These are phyloP conservation scores for Leonotis leonurus DNA, from an alignment of 257 asterid species.

Conservation along the genomic window DNA sequence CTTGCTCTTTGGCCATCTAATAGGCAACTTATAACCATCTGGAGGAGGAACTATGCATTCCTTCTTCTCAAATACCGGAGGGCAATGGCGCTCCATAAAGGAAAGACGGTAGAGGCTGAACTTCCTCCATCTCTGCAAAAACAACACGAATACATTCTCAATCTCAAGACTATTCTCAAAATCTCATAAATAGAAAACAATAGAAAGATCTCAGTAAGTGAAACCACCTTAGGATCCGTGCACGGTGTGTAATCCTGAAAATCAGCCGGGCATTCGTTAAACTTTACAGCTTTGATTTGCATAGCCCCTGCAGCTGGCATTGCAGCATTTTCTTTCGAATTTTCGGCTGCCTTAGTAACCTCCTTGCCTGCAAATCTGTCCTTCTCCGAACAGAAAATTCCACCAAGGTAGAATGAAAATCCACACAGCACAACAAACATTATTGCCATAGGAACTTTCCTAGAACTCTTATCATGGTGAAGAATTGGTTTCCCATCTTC, in stretches of 20 bases:
- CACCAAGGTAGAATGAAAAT: slow-evolving; percentile 94
- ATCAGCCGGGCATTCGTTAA: slow-evolving; percentile 68
- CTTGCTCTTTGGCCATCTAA: slow-evolving; percentile 84
- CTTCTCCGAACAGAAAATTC: slow-evolving; percentile 71
- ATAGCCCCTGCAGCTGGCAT: slow-evolving; percentile 38
- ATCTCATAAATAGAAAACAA: background rate
- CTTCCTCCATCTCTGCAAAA: slow-evolving; percentile 67
- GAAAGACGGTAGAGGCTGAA: slow-evolving; percentile 52
- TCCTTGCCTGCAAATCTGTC: slow-evolving; percentile 25
- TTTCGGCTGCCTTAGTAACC: slow-evolving; percentile 22
- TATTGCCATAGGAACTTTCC: slow-evolving; percentile 54
- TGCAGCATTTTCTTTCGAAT: slow-evolving; percentile 26
- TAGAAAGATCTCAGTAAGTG: background rate
- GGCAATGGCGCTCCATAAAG: slow-evolving; percentile 84
- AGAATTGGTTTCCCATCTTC: slow-evolving; percentile 68
- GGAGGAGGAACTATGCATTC: slow-evolving; percentile 86
- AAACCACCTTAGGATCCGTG: slow-evolving; percentile 90
- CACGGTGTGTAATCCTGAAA: slow-evolving; percentile 93
- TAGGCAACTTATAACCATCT: slow-evolving; percentile 62
- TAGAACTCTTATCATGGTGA: slow-evolving; percentile 50
- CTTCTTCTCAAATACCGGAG: slow-evolving; percentile 62
- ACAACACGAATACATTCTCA: background rate
- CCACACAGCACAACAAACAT: slow-evolving; percentile 74
- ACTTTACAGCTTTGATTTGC: slow-evolving; percentile 48
- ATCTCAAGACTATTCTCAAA: background rate